These are phyloP conservation scores for barrel medic (Medicago truncatula) DNA, from an alignment of 306 rosid genomes.

Conservation along the genomic window DNA sequence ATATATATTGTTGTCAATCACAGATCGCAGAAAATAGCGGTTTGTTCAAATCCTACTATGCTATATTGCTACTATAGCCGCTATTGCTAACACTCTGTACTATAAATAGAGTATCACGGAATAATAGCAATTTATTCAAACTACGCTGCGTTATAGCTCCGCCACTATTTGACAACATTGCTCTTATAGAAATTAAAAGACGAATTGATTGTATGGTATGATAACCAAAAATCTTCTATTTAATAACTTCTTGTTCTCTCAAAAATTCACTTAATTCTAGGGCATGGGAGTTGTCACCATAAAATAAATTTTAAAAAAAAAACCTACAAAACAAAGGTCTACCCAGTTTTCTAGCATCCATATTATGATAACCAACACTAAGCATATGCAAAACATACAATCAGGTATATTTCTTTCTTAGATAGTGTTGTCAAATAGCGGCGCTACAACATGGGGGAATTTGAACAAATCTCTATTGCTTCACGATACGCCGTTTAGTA, in stretches of 20 bases:
- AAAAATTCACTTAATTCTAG: not conserved
- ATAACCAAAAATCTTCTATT: not conserved
- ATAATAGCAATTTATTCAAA: not conserved
- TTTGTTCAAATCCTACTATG: not conserved
- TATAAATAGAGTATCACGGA: not conserved
- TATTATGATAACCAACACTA: constrained; percentile 4
- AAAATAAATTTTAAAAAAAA: not conserved
- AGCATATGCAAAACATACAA: constrained; percentile 5
- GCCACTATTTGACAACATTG: not conserved
- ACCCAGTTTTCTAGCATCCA: not conserved
- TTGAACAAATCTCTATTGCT: too few relatives aligned
- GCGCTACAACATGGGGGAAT: too few relatives aligned
- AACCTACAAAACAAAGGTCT: constrained; percentile 16
- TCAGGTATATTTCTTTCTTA: not conserved
- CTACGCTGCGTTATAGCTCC: not conserved
- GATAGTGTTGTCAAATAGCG: not conserved
- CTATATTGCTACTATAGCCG: not conserved
- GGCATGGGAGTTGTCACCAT: too few relatives aligned
- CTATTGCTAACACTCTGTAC: not conserved
- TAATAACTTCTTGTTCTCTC: not conserved
- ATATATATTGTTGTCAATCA: not conserved
- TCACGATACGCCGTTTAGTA: too few relatives aligned
- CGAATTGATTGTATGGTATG: not conserved
- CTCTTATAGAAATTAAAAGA: not conserved
- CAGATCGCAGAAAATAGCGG: not conserved